phyloP scores from a whole-genome alignment of 2,329 filamentous ascomycete species.

The Aureobasidium sp. region DNA sequence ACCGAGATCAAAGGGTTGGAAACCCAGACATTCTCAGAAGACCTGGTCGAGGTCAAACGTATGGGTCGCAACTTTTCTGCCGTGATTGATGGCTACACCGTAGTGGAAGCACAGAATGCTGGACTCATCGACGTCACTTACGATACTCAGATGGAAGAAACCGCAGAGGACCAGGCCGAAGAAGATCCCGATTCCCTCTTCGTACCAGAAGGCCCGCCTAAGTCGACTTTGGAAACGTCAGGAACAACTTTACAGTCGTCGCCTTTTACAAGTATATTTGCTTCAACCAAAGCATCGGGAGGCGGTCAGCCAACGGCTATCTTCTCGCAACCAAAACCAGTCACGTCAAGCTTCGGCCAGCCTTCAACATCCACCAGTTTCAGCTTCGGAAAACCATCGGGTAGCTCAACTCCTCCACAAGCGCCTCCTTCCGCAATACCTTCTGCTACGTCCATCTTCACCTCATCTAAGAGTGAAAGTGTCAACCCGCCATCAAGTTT shows the following conservation, averaged over 20 bases:
- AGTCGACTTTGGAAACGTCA: neutral
- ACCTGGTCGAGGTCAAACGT: conserved; percentile 53
- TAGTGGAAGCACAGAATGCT: conserved; percentile 43
- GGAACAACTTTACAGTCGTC: neutral
- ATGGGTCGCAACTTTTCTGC: conserved; percentile 49
- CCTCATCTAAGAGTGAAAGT: conserved; percentile 15
- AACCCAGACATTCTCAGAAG: conserved; percentile 48
- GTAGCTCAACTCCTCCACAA: neutral
- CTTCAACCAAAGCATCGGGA: neutral
- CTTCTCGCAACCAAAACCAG: conserved; percentile 1
- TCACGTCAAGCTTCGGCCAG: conserved; percentile 11
- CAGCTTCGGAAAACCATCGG: conserved; percentile 17
- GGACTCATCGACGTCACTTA: conserved; percentile 44
- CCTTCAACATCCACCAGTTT: conserved; percentile 4
- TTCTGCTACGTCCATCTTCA: conserved; percentile 8
- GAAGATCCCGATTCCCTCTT: conserved; percentile 35
- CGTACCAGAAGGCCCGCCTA: conserved; percentile 28
- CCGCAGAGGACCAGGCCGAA: conserved; percentile 37
- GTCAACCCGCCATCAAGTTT: conserved; percentile 4
- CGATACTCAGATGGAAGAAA: conserved; percentile 24
- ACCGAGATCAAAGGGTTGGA: conserved; percentile 26
- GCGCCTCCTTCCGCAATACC: neutral
- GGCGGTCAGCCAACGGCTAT: neutral
- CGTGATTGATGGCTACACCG: conserved; percentile 50
- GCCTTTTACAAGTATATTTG: neutral